Base-by-base conservation (phyloP, 2,329 filamentous ascomycete genomes). In the Xylariaceae sp. region DNA sequence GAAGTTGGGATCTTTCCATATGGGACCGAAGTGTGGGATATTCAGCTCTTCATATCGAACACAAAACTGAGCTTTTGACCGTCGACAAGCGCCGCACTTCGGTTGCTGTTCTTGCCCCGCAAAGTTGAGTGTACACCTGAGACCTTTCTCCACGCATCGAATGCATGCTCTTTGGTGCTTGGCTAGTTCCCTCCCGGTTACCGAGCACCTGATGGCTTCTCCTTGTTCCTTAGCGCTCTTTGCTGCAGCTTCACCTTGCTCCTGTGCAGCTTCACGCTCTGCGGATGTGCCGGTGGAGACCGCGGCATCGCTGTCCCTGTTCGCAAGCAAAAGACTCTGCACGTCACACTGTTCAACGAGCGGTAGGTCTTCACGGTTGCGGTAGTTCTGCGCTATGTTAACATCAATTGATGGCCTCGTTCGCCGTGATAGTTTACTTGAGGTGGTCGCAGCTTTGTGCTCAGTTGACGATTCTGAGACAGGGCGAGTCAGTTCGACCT, bases 1-100 rank as follows among this genome's bases (percentile, higher is more conserved):
- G 50, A 50, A 65, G 40, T 62, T 61, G 14, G 60, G 62, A 38
- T 60, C 57, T 13, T 55, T 45, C 63, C 62, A 66, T 5, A 55
- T 55, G 12, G 55, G 58, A 11, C 63, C 62, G 10, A 19, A 13
- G 22, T 40, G 51, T 2, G 44, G 46, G 3, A 54, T 16, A 2
- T 9, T 42, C 12, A 11, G 18, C 6, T 36, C 19, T 5, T 31
- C 10, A 6, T 58, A 54, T 2, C 63, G 55, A 13, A 66, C 45
- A 42, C 64, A 66, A 31, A 59, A 53, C 31, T 33, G 34, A 18
- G 40, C 18, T 2, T 34, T 42, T 0, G 58, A 56, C 12, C 64
- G 53, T 16, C 48, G 50, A 17, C 64, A 66, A 1, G 58, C 62
- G 1, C 54, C 49, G 44, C 64, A 66, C 47, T 55, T 56, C 1